Conservation (phyloP, 2,329 filamentous ascomycete species). For the Coniochaeta sp. region DNA sequence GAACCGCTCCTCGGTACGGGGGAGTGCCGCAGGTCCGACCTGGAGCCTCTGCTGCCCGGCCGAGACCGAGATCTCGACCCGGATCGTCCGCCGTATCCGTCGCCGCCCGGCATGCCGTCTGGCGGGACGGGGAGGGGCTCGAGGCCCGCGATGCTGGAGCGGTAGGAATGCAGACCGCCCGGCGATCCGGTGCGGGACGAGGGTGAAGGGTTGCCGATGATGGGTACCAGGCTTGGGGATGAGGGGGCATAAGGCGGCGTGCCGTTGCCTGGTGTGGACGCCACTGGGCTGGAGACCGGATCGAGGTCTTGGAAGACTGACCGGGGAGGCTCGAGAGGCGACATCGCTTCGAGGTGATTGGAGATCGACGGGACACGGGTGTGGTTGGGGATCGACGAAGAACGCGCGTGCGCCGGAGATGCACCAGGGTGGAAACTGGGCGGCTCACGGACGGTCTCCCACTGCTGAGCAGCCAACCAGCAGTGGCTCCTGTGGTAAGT, state of each 20-base stretch:
- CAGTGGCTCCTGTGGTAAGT: slow-evolving; percentile 52
- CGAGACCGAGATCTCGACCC: neutral
- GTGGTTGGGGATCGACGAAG: neutral
- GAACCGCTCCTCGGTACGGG: slow-evolving; percentile 12
- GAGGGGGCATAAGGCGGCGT: slow-evolving; percentile 5
- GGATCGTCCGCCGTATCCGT: neutral
- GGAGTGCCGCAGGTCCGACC: neutral
- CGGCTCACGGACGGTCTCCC: slow-evolving; percentile 24
- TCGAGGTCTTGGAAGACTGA: slow-evolving; percentile 21
- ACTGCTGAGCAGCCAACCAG: slow-evolving; percentile 44
- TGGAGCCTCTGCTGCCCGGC: slow-evolving; percentile 8
- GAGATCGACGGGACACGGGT: slow-evolving; percentile 2
- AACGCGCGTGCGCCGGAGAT: slow-evolving; percentile 8
- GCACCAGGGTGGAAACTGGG: slow-evolving; percentile 11
- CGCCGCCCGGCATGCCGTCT: neutral
- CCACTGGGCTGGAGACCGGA: slow-evolving; percentile 4
- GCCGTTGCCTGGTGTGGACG: neutral
- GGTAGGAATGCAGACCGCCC: slow-evolving; percentile 15
- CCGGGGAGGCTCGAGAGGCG: slow-evolving; percentile 18
- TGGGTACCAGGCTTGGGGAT: slow-evolving; percentile 1
- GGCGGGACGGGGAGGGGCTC: slow-evolving; percentile 22
- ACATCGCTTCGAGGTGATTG: slow-evolving; percentile 5
- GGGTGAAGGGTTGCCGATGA: slow-evolving; percentile 3
- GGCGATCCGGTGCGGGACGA: slow-evolving; percentile 13
- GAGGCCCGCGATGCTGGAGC: slow-evolving; percentile 25